Evolutionary conservation across 805 yeast genomes (phyloP), one percentile per base, ranked within the genome.

Genomic region (Lachancea fermentati): DNA sequence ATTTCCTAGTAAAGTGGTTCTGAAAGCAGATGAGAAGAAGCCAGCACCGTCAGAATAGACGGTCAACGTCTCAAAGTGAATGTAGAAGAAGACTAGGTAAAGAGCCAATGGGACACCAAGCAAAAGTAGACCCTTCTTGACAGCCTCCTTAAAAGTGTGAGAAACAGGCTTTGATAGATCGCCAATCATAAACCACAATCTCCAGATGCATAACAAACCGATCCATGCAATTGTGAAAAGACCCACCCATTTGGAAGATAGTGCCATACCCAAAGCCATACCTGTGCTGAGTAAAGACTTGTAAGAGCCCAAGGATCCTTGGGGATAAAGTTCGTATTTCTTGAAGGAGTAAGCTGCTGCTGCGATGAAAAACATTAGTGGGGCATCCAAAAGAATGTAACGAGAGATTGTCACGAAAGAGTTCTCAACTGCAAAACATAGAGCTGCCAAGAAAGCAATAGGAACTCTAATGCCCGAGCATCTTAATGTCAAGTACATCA

Each of bases 241-340:
- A 46, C 94, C 94, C 34, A 84, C 93, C 93, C 93, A 84, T 62
- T 85, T 85, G 24, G 89, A 77, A 17, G 84, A 75, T 15, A 79
- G 64, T 3, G 93, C 83, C 43, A 83, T 67, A 39, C 93, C 94
- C 43, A 84, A 64, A n/a, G 79, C 78, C 39, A 80, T 58, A 50
- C 84, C 85, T 32, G 85, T 71, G n/a, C 79, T 70, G 19, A 78
- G 19, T 49, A 85, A 62, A n/a, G 78, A 63, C 54, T 72, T 78
- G 56, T 60, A 77, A 77, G 89, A 80, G 16, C 57, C 63, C 32
- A 58, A 55, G 13, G 82, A 51, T 52, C 77, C 75, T n/a, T 95
- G 82, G 38, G 68, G 68, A 52, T 74, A 78, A 41, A 76, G 62
- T 63, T 83, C 85, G 56, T 78, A 76, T 58, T 75, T 80, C 58